Evolutionary conservation across 2,329 filamentous ascomycete species (phyloP).

Genomic region (Fusarium keratoplasticum): DNA sequence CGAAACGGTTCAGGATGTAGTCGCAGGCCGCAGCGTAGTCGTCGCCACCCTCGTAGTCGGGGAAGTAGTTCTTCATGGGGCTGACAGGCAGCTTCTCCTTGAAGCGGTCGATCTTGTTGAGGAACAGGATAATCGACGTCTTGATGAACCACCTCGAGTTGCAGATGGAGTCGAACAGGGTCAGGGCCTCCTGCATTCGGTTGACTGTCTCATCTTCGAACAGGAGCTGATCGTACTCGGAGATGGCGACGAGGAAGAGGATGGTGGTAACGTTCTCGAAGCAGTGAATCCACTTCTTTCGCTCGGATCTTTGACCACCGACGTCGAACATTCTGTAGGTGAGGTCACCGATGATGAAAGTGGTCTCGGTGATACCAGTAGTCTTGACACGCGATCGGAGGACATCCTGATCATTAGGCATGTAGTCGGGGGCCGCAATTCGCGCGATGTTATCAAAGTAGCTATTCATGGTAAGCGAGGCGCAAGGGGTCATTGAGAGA

Average conservation of each 20-base stretch:
- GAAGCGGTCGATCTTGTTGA: conserved; percentile 92
- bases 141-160: conserved; percentile 93
- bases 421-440: conserved; percentile 90
- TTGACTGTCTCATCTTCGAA: conserved; percentile 98
- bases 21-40: conserved; percentile 97
- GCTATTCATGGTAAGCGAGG: conserved; percentile 63
- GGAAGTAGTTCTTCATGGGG: conserved; percentile 91
- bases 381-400: conserved; percentile 97
- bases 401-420: conserved; percentile 95
- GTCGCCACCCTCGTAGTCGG: conserved; percentile 92
- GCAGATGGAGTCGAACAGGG: conserved; percentile 87
- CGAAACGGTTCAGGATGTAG: conserved; percentile 98
- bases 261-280: conserved; percentile 98
- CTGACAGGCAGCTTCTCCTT: conserved; percentile 86
- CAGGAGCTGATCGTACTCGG: conserved; percentile 94
- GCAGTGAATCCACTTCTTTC: conserved; percentile 99
- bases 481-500: background rate
- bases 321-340: conserved; percentile 99
- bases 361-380: conserved; percentile 96
- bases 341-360: conserved; percentile 93
- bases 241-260: conserved; percentile 95
- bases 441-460: conserved; percentile 97
- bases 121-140: conserved; percentile 88
- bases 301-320: conserved; percentile 92
- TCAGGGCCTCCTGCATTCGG: conserved; percentile 91